Base-by-base conservation (phyloP, 345 rosid genomes). In the Eucalyptus virginea region DNA sequence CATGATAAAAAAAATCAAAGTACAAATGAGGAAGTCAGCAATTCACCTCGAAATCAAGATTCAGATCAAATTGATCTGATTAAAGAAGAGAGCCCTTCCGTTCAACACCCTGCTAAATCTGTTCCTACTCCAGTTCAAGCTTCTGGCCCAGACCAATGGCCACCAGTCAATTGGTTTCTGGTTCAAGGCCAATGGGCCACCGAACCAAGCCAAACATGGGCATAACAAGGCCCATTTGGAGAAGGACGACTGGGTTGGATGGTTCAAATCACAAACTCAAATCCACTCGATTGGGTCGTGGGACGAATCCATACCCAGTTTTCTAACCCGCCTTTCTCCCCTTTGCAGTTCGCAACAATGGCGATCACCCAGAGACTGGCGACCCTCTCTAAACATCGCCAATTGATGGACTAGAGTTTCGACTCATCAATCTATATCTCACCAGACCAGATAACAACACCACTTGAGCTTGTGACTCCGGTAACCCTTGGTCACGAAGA, bases 401-500 rank as follows among this genome's bases (percentile, higher is more conserved):
- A 24, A 24, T 24, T 24, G 30, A 56, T 56, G 62, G 62, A 58
- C 30, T 7, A 26, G 1, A 11, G 65, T 26, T 24, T 24, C 62
- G 3, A 26, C 7, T 58, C 65, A 26, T 58, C n/a, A 58, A 26
- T 24, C 26, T 56, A 9, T 23, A 9, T 12, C 30, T 56, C n/a
- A 58, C n/a, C 7, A 0, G 1, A 24, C 0, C 15, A 14, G 7
- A 24, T 5, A 5, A 24, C 65, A 24, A 58, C 14, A 58, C 30
- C 65, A 58, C 65, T 24, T 58, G n/a, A 14, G 30, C n/a, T 58
- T 58, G n/a, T 11, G 14, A 58, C n/a, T 58, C 12, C 0, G 7
- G n/a, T 6, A 26, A 58, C 15, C 15, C n/a, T 1, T 26, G 14
- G n/a, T 58, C 65, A 58, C 7, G 2, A 11, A 58, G 7, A 15